Base-by-base conservation (phyloP, 1,139 yeast genomes). In the Kurtzmaniella quercitrusa region DNA sequence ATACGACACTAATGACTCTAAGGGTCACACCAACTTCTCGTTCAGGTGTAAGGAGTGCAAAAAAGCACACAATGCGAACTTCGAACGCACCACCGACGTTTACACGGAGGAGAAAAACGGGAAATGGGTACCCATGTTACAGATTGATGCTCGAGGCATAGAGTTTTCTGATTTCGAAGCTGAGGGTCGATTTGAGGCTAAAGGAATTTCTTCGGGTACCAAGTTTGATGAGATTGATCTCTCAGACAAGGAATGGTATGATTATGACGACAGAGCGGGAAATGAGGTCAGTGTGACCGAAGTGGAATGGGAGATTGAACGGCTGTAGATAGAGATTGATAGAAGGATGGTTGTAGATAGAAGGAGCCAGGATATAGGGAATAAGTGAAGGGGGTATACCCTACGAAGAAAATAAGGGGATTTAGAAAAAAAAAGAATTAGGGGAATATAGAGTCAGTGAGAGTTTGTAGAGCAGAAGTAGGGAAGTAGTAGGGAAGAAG, bases 191-290 rank as follows among this genome's bases (percentile, higher is more conserved):
- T 87, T 89, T 59, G 66, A 67, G 41, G 87, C 91, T 47, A 66
- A 62, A 38, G 87, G 88, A 3, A 66, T 62, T 8, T 81, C 77
- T 15, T 63, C 79, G 2, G 61, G 64, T 9, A 72, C 86, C 1
- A 63, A 59, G 45, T 87, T 86, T 54, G 60, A 59, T 11, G 89
- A 83, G 17, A 76, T 89, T n/a, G 89, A 84, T 46, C 64, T 89
- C 42, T 77, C 74, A 37, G 97, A 89, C 37, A 81, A 78, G 39
- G 98, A 93, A 59, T 91, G 96, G 95, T 93, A 83, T 60, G 98
- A 93, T 57, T 94, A 91, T 59, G 98, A 93, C 59, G 98, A 93
- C 47, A 79, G 82, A 56, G 83, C 87, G 4, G 79, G 81, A 10
- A 79, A 71, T 23, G 97, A 93, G 61, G 97, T 90, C 18, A 81